phyloP scores from a whole-genome alignment of 306 rosid genomes.

The Lagenaria siceraria region DNA sequence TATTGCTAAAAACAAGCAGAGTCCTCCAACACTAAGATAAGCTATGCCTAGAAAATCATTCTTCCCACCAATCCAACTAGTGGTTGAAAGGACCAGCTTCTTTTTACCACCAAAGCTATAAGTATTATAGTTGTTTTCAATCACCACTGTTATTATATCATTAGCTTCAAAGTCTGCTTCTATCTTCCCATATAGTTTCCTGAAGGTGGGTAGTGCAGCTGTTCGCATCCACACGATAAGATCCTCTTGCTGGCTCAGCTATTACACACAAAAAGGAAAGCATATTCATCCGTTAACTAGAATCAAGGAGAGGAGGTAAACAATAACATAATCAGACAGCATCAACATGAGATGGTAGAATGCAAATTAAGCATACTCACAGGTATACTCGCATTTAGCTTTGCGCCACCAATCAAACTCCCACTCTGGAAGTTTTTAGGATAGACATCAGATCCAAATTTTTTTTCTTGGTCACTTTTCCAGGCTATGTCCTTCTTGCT shows the following conservation, averaged over 20 bases:
- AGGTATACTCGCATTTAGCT: conserved; percentile 55
- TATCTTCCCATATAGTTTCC: conserved; percentile 75
- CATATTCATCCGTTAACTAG: background rate
- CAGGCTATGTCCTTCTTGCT: conserved; percentile 76
- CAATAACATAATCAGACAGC: background rate
- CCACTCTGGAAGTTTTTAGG: conserved; percentile 65
- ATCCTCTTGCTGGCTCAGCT: conserved; percentile 82
- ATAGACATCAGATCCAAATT: conserved; percentile 64
- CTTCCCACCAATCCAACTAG: conserved; percentile 90
- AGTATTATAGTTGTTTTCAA: conserved; percentile 77
- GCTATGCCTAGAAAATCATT: conserved; percentile 59
- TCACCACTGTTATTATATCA: conserved; percentile 35
- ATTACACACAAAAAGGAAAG: conserved; percentile 22
- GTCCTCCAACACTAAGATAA: conserved; percentile 49
- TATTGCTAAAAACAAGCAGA: conserved; percentile 47
- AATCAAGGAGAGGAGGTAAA: background rate
- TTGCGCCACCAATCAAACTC: conserved; percentile 65
- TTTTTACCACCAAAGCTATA: conserved; percentile 63
- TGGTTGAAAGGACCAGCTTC: conserved; percentile 69
- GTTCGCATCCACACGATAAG: conserved; percentile 95
- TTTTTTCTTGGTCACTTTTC: conserved; percentile 51
- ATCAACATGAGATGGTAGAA: background rate
- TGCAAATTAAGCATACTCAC: conserved; percentile 22
- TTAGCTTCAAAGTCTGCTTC: conserved; percentile 55
- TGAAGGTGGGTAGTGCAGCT: conserved; percentile 69